Evolutionary conservation across 768 basidiomycete genomes (phyloP).

Genomic region (Candolleomyces efflorescens): DNA sequence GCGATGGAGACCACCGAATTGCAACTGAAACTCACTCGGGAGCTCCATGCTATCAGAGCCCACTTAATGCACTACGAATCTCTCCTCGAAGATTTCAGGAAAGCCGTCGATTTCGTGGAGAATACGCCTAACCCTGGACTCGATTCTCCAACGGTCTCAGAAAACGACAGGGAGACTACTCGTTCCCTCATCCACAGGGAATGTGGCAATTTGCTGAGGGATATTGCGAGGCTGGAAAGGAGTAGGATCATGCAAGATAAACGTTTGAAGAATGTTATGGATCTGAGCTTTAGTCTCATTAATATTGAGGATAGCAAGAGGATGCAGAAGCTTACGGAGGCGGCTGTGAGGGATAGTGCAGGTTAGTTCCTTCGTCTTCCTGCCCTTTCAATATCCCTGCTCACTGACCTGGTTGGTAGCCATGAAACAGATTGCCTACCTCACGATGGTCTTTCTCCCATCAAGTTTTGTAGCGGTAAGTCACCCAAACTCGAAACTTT

Average conservation of each 20-base stretch:
- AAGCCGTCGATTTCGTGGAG: slow-evolving; percentile 45
- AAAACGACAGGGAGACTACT: slow-evolving; percentile 13
- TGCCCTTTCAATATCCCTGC: neutral
- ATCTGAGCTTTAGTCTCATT: slow-evolving; percentile 42
- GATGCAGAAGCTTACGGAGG: slow-evolving; percentile 39
- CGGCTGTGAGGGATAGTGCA: slow-evolving; percentile 29
- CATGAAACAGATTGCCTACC: slow-evolving; percentile 18
- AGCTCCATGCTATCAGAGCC: slow-evolving; percentile 53
- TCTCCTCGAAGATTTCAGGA: slow-evolving; percentile 50
- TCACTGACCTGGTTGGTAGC: slow-evolving; percentile 14
- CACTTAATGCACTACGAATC: slow-evolving; percentile 53
- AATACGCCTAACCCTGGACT: slow-evolving; percentile 48
- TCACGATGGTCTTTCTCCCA: slow-evolving; percentile 15
- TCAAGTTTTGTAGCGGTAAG: slow-evolving; percentile 17
- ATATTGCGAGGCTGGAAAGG: slow-evolving; percentile 45
- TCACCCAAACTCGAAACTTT: too few species aligned
- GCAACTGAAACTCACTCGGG: slow-evolving; percentile 34
- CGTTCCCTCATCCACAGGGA: slow-evolving; percentile 34
- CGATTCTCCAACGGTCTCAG: slow-evolving; percentile 13
- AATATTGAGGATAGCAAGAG: slow-evolving; percentile 44
- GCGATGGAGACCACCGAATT: slow-evolving; percentile 22
- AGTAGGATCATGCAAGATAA: slow-evolving; percentile 37
- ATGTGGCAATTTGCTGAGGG: slow-evolving; percentile 41
- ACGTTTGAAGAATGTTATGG: slow-evolving; percentile 48
- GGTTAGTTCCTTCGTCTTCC: slow-evolving; percentile 8